phyloP scores from a whole-genome alignment of 495 filamentous ascomycete species.

The Hypoxylon fuscum region DNA sequence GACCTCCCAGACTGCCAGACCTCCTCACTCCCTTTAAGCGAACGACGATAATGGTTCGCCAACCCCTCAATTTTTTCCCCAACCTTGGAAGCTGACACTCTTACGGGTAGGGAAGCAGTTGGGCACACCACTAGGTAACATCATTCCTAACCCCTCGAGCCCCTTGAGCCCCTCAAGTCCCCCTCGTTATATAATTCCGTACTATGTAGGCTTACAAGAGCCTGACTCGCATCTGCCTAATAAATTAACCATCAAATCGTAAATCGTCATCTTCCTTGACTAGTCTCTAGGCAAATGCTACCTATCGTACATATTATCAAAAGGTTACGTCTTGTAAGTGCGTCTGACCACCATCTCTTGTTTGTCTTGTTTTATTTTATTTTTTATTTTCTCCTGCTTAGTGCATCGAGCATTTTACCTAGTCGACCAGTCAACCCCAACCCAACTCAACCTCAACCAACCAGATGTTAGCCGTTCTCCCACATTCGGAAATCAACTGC shows the following conservation, averaged over 20 bases:
- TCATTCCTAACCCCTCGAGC: background rate
- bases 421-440: slow-evolving; percentile 22
- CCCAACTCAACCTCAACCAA: slow-evolving; percentile 19
- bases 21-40: background rate
- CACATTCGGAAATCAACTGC: slow-evolving; percentile 37
- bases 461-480: slow-evolving; percentile 17
- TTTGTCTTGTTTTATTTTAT: background rate
- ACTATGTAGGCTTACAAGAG: background rate
- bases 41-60: background rate
- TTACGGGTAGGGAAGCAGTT: background rate
- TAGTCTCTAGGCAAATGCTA: background rate
- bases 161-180: no score
- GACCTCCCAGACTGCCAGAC: background rate
- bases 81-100: background rate
- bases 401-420: slow-evolving; percentile 6
- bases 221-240: slow-evolving; percentile 32
- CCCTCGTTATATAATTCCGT: no score
- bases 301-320: background rate
- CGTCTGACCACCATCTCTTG: slow-evolving; percentile 29
- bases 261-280: background rate
- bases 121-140: background rate
- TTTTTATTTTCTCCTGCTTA: slow-evolving; percentile 8
- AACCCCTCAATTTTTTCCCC: slow-evolving; percentile 16
- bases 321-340: background rate
- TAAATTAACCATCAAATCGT: background rate